Conservation (phyloP, 108 stramenopile genomes). For the Skeletonema grethae region DNA sequence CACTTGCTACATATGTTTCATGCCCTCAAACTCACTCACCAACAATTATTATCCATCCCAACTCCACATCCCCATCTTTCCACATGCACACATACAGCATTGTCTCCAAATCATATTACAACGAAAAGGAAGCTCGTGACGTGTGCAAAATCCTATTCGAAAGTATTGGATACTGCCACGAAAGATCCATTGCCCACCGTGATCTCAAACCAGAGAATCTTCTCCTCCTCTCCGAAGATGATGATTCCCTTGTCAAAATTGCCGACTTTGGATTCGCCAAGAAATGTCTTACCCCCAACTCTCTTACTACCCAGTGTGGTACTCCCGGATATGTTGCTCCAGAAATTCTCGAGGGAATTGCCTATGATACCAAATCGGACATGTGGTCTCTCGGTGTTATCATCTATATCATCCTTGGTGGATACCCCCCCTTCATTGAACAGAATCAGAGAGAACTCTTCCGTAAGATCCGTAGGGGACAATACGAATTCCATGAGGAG, state of each 20-base stretch:
- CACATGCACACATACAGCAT: constrained; percentile 16
- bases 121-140: constrained; percentile 57
- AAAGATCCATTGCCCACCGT: constrained; percentile 59
- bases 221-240: constrained; percentile 61
- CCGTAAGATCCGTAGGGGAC: constrained; percentile 87
- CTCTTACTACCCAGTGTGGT: constrained; percentile 92
- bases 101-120: constrained; percentile 64
- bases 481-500: constrained; percentile 87
- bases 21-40: too few relatives aligned
- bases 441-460: constrained; percentile 94
- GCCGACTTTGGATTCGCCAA: constrained; percentile 99
- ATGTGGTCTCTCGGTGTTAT: constrained; percentile 94
- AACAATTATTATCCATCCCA: too few relatives aligned
- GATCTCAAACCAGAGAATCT: constrained; percentile 81
- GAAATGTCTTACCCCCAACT: constrained; percentile 64
- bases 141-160: constrained; percentile 55
- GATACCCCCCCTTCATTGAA: constrained; percentile 95
- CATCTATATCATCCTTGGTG: constrained; percentile 93
- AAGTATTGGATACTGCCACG: constrained; percentile 75
- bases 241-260: constrained; percentile 94
- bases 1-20: too few relatives aligned
- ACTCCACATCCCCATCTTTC: too few relatives aligned
- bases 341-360: constrained; percentile 85
- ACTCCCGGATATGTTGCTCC: constrained; percentile 95
- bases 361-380: constrained; percentile 91